Evolutionary conservation across 2,329 filamentous ascomycete species (phyloP).

Genomic region (Endoconidiophora polonica): DNA sequence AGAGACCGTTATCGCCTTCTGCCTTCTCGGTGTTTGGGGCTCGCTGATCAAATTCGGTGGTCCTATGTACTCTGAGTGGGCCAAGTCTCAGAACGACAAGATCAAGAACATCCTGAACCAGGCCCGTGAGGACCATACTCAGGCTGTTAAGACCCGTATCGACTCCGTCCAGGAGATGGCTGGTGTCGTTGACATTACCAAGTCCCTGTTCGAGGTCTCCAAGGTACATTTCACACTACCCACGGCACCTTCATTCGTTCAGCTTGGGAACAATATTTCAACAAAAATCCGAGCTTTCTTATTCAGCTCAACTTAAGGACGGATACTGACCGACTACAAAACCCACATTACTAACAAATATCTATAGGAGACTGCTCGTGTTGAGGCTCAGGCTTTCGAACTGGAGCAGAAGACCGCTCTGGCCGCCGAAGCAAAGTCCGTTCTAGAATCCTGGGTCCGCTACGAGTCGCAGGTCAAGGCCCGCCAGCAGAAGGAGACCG

Average conservation of each 20-base stretch:
- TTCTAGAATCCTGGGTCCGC: constrained; percentile 95
- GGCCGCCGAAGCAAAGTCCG: constrained; percentile 80
- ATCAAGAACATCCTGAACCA: constrained; percentile 91
- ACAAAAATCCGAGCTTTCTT: background rate
- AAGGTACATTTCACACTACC: constrained; percentile 48
- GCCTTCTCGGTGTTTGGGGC: constrained; percentile 81
- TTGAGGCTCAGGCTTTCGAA: constrained; percentile 92
- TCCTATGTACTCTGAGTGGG: constrained; percentile 84
- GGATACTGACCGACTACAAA: background rate
- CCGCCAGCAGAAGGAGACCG: constrained; percentile 93
- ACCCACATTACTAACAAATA: background rate
- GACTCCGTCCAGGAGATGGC: constrained; percentile 87
- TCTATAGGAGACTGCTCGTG: constrained; percentile 76
- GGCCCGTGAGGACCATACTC: constrained; percentile 84
- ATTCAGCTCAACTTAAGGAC: background rate
- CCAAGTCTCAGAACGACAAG: constrained; percentile 73
- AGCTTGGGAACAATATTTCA: background rate
- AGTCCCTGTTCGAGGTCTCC: constrained; percentile 91
- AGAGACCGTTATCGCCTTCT: constrained; percentile 89
- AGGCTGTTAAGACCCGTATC: constrained; percentile 88
- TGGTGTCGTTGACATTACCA: constrained; percentile 89
- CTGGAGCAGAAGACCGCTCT: constrained; percentile 92
- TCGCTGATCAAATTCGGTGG: constrained; percentile 87
- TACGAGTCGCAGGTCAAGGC: constrained; percentile 98
- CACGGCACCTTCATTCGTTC: background rate